These are phyloP conservation scores for Taiwanofungus camphoratus DNA, from an alignment of 1,284 basidiomycete genomes.

Conservation along the genomic window DNA sequence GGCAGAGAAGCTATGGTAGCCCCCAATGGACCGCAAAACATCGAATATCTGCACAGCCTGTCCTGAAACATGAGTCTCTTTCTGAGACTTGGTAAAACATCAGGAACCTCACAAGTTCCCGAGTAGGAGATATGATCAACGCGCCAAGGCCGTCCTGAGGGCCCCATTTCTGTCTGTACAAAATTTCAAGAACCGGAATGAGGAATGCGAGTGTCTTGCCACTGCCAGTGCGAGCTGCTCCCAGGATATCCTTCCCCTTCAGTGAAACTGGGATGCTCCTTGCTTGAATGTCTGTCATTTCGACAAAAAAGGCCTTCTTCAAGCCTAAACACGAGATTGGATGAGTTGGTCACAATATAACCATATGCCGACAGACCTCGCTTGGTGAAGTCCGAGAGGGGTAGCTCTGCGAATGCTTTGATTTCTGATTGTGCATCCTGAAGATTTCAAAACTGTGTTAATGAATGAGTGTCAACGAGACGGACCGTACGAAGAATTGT, in stretches of 20 bases:
- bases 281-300: constrained; percentile 82
- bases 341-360: not conserved
- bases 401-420: constrained; percentile 58
- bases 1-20: constrained; percentile 88
- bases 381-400: constrained; percentile 65
- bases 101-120: constrained; percentile 88
- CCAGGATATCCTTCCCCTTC: constrained; percentile 68
- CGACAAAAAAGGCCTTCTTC: constrained; percentile 79
- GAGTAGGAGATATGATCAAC: constrained; percentile 90
- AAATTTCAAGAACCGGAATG: constrained; percentile 70
- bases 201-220: constrained; percentile 85
- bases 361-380: constrained; percentile 40
- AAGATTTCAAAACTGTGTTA: constrained; percentile 14
- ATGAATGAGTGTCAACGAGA: constrained; percentile 11
- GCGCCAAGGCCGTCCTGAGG: constrained; percentile 86
- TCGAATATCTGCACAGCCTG: constrained; percentile 97
- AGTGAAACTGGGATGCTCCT: constrained; percentile 59
- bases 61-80: not conserved
- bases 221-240: constrained; percentile 76
- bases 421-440: constrained; percentile 46
- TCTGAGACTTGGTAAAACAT: no score
- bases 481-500: not conserved
- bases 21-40: constrained; percentile 88
- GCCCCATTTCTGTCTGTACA: constrained; percentile 76
- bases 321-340: constrained; percentile 45